These are phyloP conservation scores for Phoma sp. DNA, from an alignment of 2,329 filamentous ascomycete species.

Conservation along the genomic window DNA sequence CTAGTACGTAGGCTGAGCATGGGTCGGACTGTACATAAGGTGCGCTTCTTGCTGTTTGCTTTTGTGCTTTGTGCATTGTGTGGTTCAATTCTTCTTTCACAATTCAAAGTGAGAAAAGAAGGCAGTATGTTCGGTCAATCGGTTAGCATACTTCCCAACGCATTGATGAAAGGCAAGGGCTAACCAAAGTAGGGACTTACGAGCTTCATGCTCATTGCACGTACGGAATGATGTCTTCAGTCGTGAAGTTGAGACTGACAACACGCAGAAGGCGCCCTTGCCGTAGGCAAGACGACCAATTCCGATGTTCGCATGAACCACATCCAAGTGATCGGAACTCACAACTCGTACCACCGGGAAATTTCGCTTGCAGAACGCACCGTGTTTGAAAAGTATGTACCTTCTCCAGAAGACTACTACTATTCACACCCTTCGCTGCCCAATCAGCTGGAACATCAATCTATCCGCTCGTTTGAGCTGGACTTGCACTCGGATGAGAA, in stretches of 20 bases:
- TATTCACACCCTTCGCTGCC: conserved; percentile 58
- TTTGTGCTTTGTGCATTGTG: conserved; percentile 4
- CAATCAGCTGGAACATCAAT: conserved; percentile 56
- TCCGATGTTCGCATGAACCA: conserved; percentile 58
- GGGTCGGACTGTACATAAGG: conserved; percentile 20
- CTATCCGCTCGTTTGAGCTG: conserved; percentile 58
- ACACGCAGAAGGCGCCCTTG: conserved; percentile 20
- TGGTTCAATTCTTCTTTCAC: neutral
- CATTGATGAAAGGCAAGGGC: neutral
- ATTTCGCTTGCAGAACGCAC: conserved; percentile 52
- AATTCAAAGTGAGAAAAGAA: neutral
- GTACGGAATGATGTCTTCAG: conserved; percentile 10
- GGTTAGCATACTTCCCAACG: conserved; percentile 13
- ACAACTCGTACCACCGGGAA: conserved; percentile 62
- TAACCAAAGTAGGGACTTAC: conserved; percentile 22
- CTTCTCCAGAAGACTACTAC: conserved; percentile 53
- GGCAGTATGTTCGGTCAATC: conserved; percentile 22
- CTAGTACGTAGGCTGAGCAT: conserved; percentile 15
- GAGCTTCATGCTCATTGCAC: conserved; percentile 30
- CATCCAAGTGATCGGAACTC: conserved; percentile 60
- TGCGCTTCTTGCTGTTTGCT: conserved; percentile 14
- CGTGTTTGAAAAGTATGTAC: conserved; percentile 50
- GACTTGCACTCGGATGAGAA: conserved; percentile 59
- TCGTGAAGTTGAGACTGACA: conserved; percentile 6
- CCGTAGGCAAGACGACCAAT: conserved; percentile 17